Evolutionary conservation across 371 early-diverging fungal species (phyloP).

Genomic region (Mucor circinelloides): DNA sequence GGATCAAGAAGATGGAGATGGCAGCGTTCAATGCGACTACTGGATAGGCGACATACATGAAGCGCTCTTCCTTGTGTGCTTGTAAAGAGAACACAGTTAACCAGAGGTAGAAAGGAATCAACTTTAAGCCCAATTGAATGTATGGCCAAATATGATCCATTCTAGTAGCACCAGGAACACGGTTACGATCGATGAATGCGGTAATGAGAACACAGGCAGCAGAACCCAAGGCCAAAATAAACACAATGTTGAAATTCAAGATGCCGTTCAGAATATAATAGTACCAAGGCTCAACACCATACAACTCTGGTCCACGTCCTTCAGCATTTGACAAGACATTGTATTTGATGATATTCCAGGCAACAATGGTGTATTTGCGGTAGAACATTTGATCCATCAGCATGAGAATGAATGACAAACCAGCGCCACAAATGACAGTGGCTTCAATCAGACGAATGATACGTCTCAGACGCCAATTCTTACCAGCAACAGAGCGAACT

Average conservation of each 20-base stretch:
- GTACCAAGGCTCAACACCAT: conserved; percentile 93
- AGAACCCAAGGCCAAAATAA: conserved; percentile 69
- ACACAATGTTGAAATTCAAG: conserved; percentile 87
- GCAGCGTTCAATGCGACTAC: conserved; percentile 81
- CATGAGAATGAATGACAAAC: conserved; percentile 56
- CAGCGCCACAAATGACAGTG: conserved; percentile 25
- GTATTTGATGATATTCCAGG: conserved; percentile 87
- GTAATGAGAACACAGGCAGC: conserved; percentile 58
- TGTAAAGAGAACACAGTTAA: conserved; percentile 79
- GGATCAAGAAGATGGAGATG: conserved; percentile 63
- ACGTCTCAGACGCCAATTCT: conserved; percentile 50
- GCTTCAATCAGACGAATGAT: conserved; percentile 43
- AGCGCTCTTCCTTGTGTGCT: conserved; percentile 97
- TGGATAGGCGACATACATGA: conserved; percentile 93
- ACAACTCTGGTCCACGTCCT: conserved; percentile 81
- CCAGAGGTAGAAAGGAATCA: conserved; percentile 77
- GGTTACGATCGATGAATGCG: conserved; percentile 45
- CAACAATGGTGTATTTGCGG: conserved; percentile 67
- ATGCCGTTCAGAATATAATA: conserved; percentile 88
- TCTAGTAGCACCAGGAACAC: conserved; percentile 39
- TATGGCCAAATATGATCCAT: conserved; percentile 44
- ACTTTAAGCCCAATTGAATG: conserved; percentile 53
- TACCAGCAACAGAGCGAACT: conserved; percentile 27
- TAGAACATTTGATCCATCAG: conserved; percentile 82
- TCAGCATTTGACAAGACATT: conserved; percentile 78